phyloP scores from a whole-genome alignment of 139 green algal genomes.

The Tetraselmis chui region DNA sequence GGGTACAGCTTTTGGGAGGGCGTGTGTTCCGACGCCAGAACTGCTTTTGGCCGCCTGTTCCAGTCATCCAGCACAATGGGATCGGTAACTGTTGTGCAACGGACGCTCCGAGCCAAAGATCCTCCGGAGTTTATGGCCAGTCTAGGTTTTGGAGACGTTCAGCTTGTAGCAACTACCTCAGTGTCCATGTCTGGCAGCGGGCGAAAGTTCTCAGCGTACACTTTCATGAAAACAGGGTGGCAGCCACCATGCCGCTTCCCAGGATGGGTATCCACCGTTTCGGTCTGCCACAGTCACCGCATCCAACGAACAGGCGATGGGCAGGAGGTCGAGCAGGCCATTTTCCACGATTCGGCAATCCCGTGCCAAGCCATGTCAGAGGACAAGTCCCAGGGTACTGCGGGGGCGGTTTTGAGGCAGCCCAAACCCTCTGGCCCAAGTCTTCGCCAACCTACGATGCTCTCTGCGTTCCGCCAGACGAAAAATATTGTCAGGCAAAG shows the following conservation, averaged over 20 bases:
- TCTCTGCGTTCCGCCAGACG: not conserved
- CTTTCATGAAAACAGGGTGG: conserved; percentile 49
- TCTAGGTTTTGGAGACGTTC: conserved; percentile 68
- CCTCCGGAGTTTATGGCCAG: conserved; percentile 56
- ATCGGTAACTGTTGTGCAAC: conserved; percentile 70
- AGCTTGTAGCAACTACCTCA: conserved; percentile 58
- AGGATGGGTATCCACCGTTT: no score
- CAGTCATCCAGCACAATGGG: conserved; percentile 33
- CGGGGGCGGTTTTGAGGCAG: not conserved
- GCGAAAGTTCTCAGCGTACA: conserved; percentile 71
- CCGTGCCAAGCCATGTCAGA: not conserved
- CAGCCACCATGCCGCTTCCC: not conserved
- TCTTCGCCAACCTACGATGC: not conserved
- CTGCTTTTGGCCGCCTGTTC: conserved; percentile 78
- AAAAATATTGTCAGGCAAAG: not conserved
- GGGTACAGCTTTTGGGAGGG: conserved; percentile 94
- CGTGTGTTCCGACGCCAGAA: conserved; percentile 56
- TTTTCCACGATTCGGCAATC: no score
- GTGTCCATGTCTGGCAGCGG: conserved; percentile 84
- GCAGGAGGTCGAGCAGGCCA: no score
- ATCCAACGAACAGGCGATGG: not conserved
- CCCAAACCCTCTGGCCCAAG: not conserved
- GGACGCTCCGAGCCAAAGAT: conserved; percentile 40
- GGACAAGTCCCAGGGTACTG: not conserved
- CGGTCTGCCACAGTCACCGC: not conserved